Evolutionary conservation across 495 filamentous ascomycete species (phyloP).

Genomic region (Darksidea phi): DNA sequence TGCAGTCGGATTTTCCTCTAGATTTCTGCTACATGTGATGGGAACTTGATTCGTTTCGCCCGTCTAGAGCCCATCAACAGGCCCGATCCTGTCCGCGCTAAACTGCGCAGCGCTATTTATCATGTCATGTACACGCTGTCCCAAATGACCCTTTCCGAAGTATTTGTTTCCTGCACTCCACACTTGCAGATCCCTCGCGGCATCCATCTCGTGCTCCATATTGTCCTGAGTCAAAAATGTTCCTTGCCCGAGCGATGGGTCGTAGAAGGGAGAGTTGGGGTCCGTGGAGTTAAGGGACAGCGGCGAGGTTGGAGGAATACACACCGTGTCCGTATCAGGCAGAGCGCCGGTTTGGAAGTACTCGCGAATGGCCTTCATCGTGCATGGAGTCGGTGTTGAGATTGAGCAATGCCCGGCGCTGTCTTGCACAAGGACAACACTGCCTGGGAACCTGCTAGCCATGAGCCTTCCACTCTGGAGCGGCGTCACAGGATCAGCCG

Average conservation of each 20-base stretch:
- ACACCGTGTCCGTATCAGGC: conserved; percentile 35
- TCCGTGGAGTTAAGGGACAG: conserved; percentile 24
- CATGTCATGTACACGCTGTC: neutral
- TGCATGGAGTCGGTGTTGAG: conserved; percentile 36
- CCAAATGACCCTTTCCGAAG: neutral
- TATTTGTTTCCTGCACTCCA: neutral
- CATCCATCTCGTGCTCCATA: neutral
- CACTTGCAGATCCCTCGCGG: neutral
- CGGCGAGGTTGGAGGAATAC: conserved; percentile 15
- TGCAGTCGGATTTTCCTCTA: no score
- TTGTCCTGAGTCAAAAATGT: neutral
- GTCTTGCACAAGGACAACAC: conserved; percentile 56
- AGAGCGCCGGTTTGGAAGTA: conserved; percentile 43
- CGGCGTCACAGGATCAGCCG: conserved; percentile 59
- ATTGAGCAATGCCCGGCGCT: conserved; percentile 48
- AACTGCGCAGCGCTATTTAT: neutral
- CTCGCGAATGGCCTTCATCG: conserved; percentile 23
- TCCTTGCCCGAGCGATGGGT: neutral
- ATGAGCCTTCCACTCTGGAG: conserved; percentile 51
- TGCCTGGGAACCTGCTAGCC: conserved; percentile 51
- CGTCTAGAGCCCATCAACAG: no score
- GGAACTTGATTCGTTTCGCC: no score
- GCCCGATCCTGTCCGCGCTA: no score
- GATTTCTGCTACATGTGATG: no score
- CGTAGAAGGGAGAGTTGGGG: conserved; percentile 19